phyloP scores from a whole-genome alignment of 2,329 filamentous ascomycete species.

The Pseudogymnoascus sp. region DNA sequence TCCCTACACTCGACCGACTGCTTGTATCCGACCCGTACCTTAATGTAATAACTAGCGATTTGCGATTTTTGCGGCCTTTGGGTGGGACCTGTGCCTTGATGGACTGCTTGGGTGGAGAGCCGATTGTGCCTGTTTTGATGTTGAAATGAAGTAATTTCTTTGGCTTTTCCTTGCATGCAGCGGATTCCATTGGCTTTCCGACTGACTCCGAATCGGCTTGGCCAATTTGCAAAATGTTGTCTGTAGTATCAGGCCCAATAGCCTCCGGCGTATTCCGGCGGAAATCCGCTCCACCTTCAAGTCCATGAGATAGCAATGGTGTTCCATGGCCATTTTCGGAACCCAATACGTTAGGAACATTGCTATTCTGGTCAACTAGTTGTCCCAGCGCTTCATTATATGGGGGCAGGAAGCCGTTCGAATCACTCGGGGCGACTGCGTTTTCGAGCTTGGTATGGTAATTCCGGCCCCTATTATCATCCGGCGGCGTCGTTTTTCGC shows the following conservation, averaged over 20 bases:
- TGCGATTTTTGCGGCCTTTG: constrained; percentile 32
- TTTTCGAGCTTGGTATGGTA: constrained; percentile 12
- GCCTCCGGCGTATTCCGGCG: not conserved
- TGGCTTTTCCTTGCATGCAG: constrained; percentile 27
- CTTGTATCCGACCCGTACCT: constrained; percentile 48
- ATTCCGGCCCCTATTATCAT: constrained; percentile 17
- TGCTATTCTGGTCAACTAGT: not conserved
- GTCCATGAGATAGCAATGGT: not conserved
- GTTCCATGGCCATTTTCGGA: not conserved
- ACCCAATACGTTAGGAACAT: not conserved
- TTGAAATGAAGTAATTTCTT: constrained; percentile 50
- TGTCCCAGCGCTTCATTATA: not conserved
- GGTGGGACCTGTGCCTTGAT: constrained; percentile 15
- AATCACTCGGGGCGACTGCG: constrained; percentile 8
- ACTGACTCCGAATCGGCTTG: not conserved
- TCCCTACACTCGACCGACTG: constrained; percentile 42
- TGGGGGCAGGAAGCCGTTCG: not conserved
- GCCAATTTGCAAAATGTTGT: not conserved
- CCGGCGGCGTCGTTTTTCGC: constrained; percentile 31
- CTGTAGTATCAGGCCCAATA: not conserved
- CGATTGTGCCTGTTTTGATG: constrained; percentile 52
- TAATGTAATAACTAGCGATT: constrained; percentile 43
- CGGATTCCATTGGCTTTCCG: not conserved
- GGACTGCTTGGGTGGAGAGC: constrained; percentile 43
- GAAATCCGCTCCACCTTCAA: not conserved